Percentiles rank a stretch among this genome's conserved stretches.
phyloP scores from a whole-genome alignment of 225 moss, liverwort and hornwort genomes.

The Polytrichum commune region DNA sequence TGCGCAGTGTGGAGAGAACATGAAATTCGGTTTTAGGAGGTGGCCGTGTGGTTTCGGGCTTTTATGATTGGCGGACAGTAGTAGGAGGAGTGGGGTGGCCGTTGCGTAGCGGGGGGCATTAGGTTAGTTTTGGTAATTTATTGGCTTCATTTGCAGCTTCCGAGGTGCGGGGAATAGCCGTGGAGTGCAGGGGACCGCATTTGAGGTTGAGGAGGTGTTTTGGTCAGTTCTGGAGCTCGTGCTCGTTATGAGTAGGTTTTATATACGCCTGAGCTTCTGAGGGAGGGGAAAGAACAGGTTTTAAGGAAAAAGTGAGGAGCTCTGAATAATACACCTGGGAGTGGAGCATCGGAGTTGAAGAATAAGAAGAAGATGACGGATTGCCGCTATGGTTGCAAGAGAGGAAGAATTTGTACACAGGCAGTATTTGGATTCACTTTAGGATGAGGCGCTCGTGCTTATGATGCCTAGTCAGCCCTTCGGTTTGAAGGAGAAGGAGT shows the following conservation, averaged over 20 bases:
- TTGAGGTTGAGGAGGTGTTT: background rate
- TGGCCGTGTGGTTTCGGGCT: too few species aligned
- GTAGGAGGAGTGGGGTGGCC: too few species aligned
- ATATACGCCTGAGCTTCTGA: background rate
- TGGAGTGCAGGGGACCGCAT: background rate
- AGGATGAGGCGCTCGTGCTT: constrained; percentile 14
- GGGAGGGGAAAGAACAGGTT: background rate
- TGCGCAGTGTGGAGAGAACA: too few species aligned
- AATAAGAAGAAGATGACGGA: constrained; percentile 17
- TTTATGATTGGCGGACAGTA: too few species aligned
- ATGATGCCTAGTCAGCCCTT: constrained; percentile 12
- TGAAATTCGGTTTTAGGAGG: too few species aligned
- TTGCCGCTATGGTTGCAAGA: constrained; percentile 18
- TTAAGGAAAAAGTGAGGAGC: too few species aligned
- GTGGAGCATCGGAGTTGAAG: background rate
- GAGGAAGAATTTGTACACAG: constrained; percentile 12
- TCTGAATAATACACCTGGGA: background rate
- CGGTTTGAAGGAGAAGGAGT: constrained; percentile 10
- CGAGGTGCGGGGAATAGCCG: background rate
- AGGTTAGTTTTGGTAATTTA: too few species aligned
- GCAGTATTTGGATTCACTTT: constrained; percentile 21
- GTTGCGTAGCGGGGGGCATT: too few species aligned
- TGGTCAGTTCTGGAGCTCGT: background rate
- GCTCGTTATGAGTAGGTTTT: background rate
- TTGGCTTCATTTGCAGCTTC: background rate